Conservation (phyloP, 2,329 filamentous ascomycete species). For the Stachybotrys chartarum region DNA sequence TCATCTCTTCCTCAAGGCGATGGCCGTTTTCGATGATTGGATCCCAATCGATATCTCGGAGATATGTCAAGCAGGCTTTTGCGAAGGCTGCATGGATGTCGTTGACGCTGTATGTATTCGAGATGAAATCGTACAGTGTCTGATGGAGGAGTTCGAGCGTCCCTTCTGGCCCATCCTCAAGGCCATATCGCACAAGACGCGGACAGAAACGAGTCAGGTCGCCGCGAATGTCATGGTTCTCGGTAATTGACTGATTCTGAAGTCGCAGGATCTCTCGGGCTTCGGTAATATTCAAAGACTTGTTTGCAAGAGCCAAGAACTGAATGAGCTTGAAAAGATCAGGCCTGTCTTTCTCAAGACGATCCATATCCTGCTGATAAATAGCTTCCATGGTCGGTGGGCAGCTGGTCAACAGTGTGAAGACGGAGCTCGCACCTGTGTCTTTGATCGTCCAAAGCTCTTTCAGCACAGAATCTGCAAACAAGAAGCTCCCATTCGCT, state of each 20-base stretch:
- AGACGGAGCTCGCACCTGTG: constrained; percentile 11
- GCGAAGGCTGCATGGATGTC: constrained; percentile 7
- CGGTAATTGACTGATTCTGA: constrained; percentile 9
- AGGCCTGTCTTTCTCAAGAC: constrained; percentile 7
- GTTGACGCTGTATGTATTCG: constrained; percentile 9
- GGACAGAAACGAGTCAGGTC: constrained; percentile 10
- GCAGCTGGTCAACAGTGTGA: constrained; percentile 11
- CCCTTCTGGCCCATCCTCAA: constrained; percentile 1
- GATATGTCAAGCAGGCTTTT: constrained; percentile 7
- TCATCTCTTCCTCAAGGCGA: not conserved
- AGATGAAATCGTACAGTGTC: constrained; percentile 13
- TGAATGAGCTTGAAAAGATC: constrained; percentile 11
- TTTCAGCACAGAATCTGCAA: constrained; percentile 11
- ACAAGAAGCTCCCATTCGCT: constrained; percentile 12
- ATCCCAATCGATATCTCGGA: constrained; percentile 6
- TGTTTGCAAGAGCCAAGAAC: constrained; percentile 9
- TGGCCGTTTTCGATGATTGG: not conserved
- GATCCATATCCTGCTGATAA: constrained; percentile 13
- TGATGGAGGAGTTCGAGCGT: constrained; percentile 13
- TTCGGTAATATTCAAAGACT: constrained; percentile 6
- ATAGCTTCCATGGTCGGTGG: constrained; percentile 13
- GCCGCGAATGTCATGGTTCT: constrained; percentile 10
- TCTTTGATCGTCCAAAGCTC: constrained; percentile 13
- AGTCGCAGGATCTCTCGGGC: constrained; percentile 9
- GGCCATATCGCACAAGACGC: constrained; percentile 9